Percentiles rank a stretch among this genome's conserved stretches.
These are phyloP conservation scores for Penicillium sp. DNA, from an alignment of 2,329 filamentous ascomycete genomes.

Conservation along the genomic window DNA sequence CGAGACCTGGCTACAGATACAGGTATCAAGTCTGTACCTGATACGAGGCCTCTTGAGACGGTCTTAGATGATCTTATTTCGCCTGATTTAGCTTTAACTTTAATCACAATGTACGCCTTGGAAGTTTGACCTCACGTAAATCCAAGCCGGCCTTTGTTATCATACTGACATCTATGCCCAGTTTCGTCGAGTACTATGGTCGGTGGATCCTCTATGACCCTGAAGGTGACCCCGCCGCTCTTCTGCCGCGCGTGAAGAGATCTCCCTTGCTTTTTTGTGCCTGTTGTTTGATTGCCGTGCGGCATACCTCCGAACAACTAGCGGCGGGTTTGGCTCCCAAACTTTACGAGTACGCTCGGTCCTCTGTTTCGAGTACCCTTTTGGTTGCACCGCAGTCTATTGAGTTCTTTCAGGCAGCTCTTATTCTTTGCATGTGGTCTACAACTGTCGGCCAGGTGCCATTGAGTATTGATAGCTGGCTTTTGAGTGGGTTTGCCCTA, in stretches of 20 bases:
- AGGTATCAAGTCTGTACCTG: conserved; percentile 7
- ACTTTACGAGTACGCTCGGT: conserved; percentile 38
- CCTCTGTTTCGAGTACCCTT: conserved; percentile 26
- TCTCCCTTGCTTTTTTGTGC: conserved; percentile 43
- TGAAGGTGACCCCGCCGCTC: conserved; percentile 20
- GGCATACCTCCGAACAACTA: conserved; percentile 42
- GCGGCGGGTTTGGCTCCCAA: conserved; percentile 38
- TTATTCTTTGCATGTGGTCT: conserved; percentile 49
- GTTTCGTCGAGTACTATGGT: conserved; percentile 35
- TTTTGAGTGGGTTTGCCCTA: conserved; percentile 45
- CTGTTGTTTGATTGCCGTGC: conserved; percentile 44
- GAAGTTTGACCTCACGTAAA: background rate
- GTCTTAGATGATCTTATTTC: conserved; percentile 20
- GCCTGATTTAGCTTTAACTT: conserved; percentile 28
- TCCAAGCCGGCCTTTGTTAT: background rate
- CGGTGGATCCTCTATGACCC: conserved; percentile 42
- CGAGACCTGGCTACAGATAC: conserved; percentile 20
- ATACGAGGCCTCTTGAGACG: conserved; percentile 9
- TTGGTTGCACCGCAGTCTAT: conserved; percentile 41
- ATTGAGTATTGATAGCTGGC: conserved; percentile 48
- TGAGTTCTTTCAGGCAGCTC: conserved; percentile 46
- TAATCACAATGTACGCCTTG: conserved; percentile 23
- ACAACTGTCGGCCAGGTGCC: conserved; percentile 48
- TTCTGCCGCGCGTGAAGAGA: conserved; percentile 35
- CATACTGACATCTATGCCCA: background rate